Conservation (phyloP, 1,284 basidiomycete species). For the Fomitopsis pinicola region DNA sequence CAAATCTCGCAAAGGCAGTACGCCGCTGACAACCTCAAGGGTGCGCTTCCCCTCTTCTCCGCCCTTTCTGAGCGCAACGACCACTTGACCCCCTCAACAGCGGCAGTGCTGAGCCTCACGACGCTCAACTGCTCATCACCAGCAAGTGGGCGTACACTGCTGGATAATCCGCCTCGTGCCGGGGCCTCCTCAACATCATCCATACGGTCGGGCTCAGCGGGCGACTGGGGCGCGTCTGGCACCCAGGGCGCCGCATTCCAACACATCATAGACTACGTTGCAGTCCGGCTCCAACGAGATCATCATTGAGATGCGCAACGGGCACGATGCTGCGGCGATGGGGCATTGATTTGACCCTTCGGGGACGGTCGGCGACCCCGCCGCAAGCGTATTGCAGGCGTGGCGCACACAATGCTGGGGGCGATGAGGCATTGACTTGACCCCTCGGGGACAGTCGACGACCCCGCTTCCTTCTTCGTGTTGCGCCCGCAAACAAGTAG, state of each 20-base stretch:
- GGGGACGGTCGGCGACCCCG: too few species aligned
- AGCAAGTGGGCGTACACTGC: slow-evolving; percentile 74
- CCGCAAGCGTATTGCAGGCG: too few species aligned
- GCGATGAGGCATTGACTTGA: too few species aligned
- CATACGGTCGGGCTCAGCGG: slow-evolving; percentile 72
- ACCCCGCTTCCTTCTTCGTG: too few species aligned
- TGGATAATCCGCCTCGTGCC: slow-evolving; percentile 72
- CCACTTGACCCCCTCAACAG: slow-evolving; percentile 30
- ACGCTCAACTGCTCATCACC: slow-evolving; percentile 72
- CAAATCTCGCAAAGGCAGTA: slow-evolving; percentile 47
- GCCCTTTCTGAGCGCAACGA: background rate
- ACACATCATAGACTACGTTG: slow-evolving; percentile 73
- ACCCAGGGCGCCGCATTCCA: slow-evolving; percentile 57
- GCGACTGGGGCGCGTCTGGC: slow-evolving; percentile 34
- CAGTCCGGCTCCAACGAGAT: slow-evolving; percentile 33
- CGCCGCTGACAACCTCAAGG: slow-evolving; percentile 73
- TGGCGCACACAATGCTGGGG: too few species aligned
- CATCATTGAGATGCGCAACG: too few species aligned
- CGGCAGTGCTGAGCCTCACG: slow-evolving; percentile 77
- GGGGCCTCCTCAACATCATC: slow-evolving; percentile 73
- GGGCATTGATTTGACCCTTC: too few species aligned
- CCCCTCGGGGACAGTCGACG: too few species aligned
- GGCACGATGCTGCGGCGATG: too few species aligned
- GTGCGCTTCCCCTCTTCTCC: slow-evolving; percentile 29
- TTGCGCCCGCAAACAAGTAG: too few species aligned